These are phyloP conservation scores for Wickerhamomyces sp. DNA, from an alignment of 1,139 yeast species.

Conservation along the genomic window DNA sequence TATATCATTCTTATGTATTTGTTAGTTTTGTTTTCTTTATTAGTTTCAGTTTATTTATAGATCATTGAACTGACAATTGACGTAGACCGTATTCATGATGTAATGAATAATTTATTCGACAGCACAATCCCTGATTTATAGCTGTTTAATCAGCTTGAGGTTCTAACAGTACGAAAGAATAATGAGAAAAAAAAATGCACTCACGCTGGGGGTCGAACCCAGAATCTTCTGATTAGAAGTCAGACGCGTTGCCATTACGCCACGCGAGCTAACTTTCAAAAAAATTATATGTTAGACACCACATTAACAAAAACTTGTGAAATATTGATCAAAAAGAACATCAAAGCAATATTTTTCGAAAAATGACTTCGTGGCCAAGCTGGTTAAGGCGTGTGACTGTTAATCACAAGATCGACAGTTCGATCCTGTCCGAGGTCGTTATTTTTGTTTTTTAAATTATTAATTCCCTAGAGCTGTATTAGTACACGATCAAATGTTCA, in stretches of 20 bases:
- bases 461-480: not conserved
- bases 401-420: conserved; percentile 28
- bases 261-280: conserved; percentile 39
- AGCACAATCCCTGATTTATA: too few relatives aligned
- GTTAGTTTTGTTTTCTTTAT: not conserved
- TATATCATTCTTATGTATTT: not conserved
- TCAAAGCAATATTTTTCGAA: not conserved
- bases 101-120: too few relatives aligned
- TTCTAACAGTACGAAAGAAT: too few relatives aligned
- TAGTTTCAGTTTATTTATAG: too few relatives aligned
- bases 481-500: not conserved
- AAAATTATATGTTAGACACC: not conserved
- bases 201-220: conserved; percentile 60
- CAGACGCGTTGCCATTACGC: conserved; percentile 62
- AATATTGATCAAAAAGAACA: not conserved
- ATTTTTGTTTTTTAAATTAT: conserved; percentile 7
- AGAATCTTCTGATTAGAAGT: conserved; percentile 56
- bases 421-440: conserved; percentile 28
- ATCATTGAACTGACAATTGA: too few relatives aligned
- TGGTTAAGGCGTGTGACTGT: conserved; percentile 30
- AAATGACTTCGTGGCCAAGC: conserved; percentile 27
- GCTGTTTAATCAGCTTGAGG: too few relatives aligned
- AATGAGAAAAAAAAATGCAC: conserved; percentile 30
- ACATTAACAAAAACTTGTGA: not conserved
- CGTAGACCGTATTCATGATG: too few relatives aligned